Conservation (phyloP, 805 yeast genomes). For the Kockiozyma suomiensis region DNA sequence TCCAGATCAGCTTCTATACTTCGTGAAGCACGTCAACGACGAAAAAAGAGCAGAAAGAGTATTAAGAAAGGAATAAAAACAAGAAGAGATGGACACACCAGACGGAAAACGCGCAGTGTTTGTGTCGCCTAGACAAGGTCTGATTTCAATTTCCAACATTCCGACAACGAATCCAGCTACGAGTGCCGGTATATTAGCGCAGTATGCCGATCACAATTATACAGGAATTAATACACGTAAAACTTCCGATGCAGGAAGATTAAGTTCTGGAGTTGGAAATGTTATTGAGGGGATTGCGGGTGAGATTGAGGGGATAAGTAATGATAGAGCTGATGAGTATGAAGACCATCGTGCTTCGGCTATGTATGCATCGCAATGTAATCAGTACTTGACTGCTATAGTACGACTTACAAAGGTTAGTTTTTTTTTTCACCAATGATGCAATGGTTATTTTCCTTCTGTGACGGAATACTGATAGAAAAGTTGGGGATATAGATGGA, state of each 20-base stretch:
- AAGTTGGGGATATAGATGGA: constrained; percentile 7
- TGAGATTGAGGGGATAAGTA: background rate
- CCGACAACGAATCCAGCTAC: constrained; percentile 4
- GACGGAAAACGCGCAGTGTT: no score
- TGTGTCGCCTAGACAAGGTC: background rate
- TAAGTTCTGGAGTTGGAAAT: background rate
- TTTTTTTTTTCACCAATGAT: background rate
- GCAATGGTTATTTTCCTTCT: no score
- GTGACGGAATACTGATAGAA: no score
- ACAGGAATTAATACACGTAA: background rate
- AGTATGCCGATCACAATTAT: constrained; percentile 12
- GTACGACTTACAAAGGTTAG: constrained; percentile 22
- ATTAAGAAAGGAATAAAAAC: no score
- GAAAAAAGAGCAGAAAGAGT: no score
- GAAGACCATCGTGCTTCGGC: constrained; percentile 21
- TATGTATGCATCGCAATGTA: constrained; percentile 23
- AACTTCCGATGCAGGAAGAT: background rate
- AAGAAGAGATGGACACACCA: no score
- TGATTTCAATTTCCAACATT: background rate
- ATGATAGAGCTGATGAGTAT: background rate
- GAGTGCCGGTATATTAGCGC: constrained; percentile 10
- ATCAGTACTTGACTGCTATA: constrained; percentile 23
- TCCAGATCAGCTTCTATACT: no score
- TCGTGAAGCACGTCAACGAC: no score
- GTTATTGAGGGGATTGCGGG: background rate